A percentile compares a stretch with the other conserved stretches of the same genome.
Conservation (phyloP, 1,139 yeast species). For the Arxiozyma slooffiae region DNA sequence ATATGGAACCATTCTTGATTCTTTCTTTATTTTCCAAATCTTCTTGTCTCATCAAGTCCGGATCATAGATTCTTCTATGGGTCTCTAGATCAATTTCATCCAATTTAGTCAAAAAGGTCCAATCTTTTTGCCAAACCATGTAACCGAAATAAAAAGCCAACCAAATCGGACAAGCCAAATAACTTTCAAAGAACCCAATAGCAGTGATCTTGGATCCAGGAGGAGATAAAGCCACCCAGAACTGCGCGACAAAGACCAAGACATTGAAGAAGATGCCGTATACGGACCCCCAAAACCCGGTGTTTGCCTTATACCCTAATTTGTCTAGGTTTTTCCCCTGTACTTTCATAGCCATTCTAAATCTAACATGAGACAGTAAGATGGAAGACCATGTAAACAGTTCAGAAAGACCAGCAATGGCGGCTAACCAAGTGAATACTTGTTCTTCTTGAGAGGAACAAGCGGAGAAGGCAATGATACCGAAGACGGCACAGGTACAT, state of each 20-base stretch:
- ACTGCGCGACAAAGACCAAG: slow-evolving; percentile 63
- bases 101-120: slow-evolving; percentile 35
- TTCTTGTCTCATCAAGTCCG: slow-evolving; percentile 42
- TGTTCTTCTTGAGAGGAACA: slow-evolving; percentile 51
- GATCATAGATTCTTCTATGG: slow-evolving; percentile 46
- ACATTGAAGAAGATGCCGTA: slow-evolving; percentile 51
- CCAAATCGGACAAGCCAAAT: slow-evolving; percentile 45
- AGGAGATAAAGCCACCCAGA: slow-evolving; percentile 70
- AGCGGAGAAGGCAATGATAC: slow-evolving; percentile 61
- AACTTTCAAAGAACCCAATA: slow-evolving; percentile 40
- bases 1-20: slow-evolving; percentile 30
- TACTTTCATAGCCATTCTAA: slow-evolving; percentile 59
- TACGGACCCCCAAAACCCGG: slow-evolving; percentile 60
- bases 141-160: slow-evolving; percentile 41
- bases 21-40: slow-evolving; percentile 39
- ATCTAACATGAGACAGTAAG: slow-evolving; percentile 62
- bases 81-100: slow-evolving; percentile 42
- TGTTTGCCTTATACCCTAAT: slow-evolving; percentile 56
- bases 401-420: slow-evolving; percentile 73
- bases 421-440: slow-evolving; percentile 67
- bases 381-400: slow-evolving; percentile 74
- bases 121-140: slow-evolving; percentile 41
- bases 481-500: slow-evolving; percentile 58
- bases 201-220: slow-evolving; percentile 39
- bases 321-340: slow-evolving; percentile 59